Conservation (phyloP, 2,329 filamentous ascomycete genomes). For the Cordyceps cateniannulata region DNA sequence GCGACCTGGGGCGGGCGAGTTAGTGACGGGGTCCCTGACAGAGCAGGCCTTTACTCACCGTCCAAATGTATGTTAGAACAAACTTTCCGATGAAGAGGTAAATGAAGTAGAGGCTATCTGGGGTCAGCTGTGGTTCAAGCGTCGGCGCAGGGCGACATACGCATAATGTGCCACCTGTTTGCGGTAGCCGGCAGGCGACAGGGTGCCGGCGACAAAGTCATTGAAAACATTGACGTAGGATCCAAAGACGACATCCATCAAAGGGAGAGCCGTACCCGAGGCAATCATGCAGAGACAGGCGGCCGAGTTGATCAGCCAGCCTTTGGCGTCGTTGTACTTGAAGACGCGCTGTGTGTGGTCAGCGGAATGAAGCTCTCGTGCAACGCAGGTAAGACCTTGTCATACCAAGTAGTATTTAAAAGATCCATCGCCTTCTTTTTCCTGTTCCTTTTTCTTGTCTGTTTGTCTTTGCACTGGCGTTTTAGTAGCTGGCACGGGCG, state of each 20-base stretch:
- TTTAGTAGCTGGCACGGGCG: neutral
- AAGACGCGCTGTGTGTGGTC: constrained; percentile 27
- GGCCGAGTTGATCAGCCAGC: constrained; percentile 30
- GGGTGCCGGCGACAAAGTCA: constrained; percentile 41
- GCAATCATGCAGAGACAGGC: constrained; percentile 31
- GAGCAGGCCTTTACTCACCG: constrained; percentile 29
- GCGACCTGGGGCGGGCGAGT: constrained; percentile 22
- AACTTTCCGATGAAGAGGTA: constrained; percentile 53
- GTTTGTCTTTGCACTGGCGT: neutral
- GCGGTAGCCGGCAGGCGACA: constrained; percentile 41
- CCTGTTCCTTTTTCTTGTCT: neutral
- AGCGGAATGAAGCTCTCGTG: neutral
- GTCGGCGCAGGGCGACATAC: constrained; percentile 23
- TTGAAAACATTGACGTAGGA: constrained; percentile 48
- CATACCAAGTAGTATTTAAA: constrained; percentile 13
- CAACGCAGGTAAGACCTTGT: neutral
- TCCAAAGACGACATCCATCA: constrained; percentile 56
- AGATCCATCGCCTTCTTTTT: neutral
- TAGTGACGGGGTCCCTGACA: neutral
- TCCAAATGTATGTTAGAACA: constrained; percentile 46
- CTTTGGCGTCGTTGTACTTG: constrained; percentile 30
- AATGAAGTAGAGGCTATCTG: constrained; percentile 46
- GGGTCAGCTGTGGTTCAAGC: neutral
- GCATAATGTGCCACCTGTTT: constrained; percentile 39
- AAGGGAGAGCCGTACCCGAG: constrained; percentile 35